Percentiles rank a stretch among this genome's conserved stretches.
Evolutionary conservation across 148 eudicot genomes (phyloP).

Genomic region (Salicornia ramosissima): DNA sequence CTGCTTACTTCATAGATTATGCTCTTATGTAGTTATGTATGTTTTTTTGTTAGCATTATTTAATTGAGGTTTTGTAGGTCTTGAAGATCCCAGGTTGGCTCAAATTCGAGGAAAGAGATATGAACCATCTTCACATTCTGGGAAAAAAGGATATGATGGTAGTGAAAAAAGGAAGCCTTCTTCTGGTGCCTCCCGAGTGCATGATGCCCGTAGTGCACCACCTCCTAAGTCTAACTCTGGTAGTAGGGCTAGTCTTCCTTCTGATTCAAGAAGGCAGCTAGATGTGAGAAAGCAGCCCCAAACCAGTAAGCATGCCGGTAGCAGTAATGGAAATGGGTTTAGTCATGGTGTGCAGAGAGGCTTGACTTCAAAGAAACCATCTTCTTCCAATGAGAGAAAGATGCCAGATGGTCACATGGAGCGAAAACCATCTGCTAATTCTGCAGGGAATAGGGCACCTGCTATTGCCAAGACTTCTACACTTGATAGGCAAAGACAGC

Average conservation of each 20-base stretch:
- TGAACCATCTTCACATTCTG: constrained; percentile 29
- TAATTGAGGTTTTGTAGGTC: constrained; percentile 43
- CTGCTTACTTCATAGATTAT: not conserved
- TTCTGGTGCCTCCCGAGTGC: constrained; percentile 24
- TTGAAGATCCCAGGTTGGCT: constrained; percentile 63
- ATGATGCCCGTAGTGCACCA: constrained; percentile 27
- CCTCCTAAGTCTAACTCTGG: constrained; percentile 10
- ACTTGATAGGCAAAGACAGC: constrained; percentile 36
- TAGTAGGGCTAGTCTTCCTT: constrained; percentile 8
- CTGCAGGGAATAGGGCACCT: constrained; percentile 24
- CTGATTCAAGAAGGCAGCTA: constrained; percentile 24
- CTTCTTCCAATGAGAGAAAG: constrained; percentile 37
- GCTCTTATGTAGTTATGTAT: constrained; percentile 17
- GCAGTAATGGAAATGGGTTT: constrained; percentile 11
- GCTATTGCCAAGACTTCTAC: constrained; percentile 31
- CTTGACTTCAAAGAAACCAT: constrained; percentile 38
- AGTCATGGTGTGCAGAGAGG: constrained; percentile 7
- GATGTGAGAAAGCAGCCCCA: constrained; percentile 35
- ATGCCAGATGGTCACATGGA: constrained; percentile 12
- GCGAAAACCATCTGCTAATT: constrained; percentile 5
- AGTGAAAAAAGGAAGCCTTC: constrained; percentile 40
- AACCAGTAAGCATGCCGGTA: constrained; percentile 31
- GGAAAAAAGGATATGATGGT: constrained; percentile 29
- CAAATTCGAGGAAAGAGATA: constrained; percentile 44
- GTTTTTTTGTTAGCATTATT: constrained; percentile 35